These are phyloP conservation scores for Novymonas esmeraldas DNA, from an alignment of 208 protist genomes.

Conservation along the genomic window DNA sequence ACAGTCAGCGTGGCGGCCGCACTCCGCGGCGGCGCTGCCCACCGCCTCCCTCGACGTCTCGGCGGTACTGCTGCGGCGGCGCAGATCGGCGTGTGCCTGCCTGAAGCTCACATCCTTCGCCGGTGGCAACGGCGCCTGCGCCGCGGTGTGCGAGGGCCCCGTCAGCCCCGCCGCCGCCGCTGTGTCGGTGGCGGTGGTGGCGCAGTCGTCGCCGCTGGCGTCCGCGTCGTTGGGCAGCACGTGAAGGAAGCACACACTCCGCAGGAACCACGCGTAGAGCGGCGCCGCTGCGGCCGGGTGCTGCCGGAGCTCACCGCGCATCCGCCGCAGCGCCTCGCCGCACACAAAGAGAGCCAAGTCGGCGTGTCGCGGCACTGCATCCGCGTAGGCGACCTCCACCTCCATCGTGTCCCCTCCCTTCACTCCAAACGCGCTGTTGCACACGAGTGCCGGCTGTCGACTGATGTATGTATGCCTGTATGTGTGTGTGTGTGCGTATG, in stretches of 20 bases:
- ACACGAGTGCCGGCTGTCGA: no score
- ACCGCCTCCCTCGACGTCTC: background rate
- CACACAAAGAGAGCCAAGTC: slow-evolving; percentile 72
- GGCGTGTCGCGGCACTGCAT: slow-evolving; percentile 41
- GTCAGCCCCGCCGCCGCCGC: background rate
- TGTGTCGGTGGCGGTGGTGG: background rate
- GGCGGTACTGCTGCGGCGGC: background rate
- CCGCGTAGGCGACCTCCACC: slow-evolving; percentile 18
- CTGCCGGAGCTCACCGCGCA: slow-evolving; percentile 19
- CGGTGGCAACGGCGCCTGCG: no score
- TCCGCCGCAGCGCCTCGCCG: slow-evolving; percentile 30
- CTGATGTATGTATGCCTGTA: no score
- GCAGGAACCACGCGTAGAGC: slow-evolving; percentile 56
- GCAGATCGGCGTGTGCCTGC: slow-evolving; percentile 8
- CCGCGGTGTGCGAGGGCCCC: background rate
- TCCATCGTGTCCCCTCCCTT: no score
- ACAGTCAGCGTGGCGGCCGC: no score
- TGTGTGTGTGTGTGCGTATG: no score
- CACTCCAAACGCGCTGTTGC: no score
- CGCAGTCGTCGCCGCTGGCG: background rate
- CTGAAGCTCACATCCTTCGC: slow-evolving; percentile 32
- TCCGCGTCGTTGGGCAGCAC: slow-evolving; percentile 26
- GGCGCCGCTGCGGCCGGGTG: slow-evolving; percentile 14
- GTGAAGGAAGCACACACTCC: slow-evolving; percentile 49
- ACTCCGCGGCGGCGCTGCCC: no score